These are phyloP conservation scores for Nicotiana knightiana DNA, from an alignment of 257 asterid species.

Conservation along the genomic window DNA sequence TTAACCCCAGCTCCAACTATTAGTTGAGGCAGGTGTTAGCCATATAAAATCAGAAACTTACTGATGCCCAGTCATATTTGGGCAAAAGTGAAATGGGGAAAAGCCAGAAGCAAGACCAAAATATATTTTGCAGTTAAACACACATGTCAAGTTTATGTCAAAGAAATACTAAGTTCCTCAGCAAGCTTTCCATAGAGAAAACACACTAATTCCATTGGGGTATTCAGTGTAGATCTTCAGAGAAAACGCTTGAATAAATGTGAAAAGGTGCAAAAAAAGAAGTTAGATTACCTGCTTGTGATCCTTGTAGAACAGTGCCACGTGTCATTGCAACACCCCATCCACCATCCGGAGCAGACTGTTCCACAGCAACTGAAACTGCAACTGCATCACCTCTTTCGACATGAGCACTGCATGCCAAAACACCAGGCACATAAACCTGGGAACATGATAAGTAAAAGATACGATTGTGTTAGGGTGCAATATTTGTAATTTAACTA, in stretches of 20 bases:
- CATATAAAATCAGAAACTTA: neutral
- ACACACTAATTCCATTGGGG: neutral
- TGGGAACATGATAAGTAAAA: slow-evolving; percentile 5
- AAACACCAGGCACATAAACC: slow-evolving; percentile 99
- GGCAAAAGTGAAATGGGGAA: neutral
- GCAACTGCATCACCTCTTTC: slow-evolving; percentile 89
- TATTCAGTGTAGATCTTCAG: neutral
- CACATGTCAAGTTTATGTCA: neutral
- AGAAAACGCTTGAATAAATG: neutral
- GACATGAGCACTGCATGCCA: slow-evolving; percentile 97
- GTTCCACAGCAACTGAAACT: slow-evolving; percentile 92
- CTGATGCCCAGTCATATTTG: neutral
- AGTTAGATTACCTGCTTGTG: slow-evolving; percentile 49
- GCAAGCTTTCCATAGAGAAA: neutral
- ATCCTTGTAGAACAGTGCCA: slow-evolving; percentile 82
- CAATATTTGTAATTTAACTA: neutral
- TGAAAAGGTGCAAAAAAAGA: neutral
- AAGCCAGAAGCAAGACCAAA: neutral
- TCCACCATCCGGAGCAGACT: slow-evolving; percentile 65
- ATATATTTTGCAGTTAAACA: neutral
- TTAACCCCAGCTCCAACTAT: neutral
- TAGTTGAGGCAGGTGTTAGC: neutral
- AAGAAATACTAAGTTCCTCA: neutral
- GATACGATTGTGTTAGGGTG: neutral
- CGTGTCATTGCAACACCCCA: slow-evolving; percentile 94